Evolutionary conservation across 73 alveolate species (phyloP), one percentile per base, ranked within the genome.

Genomic region (Paramecium primaurelia): DNA sequence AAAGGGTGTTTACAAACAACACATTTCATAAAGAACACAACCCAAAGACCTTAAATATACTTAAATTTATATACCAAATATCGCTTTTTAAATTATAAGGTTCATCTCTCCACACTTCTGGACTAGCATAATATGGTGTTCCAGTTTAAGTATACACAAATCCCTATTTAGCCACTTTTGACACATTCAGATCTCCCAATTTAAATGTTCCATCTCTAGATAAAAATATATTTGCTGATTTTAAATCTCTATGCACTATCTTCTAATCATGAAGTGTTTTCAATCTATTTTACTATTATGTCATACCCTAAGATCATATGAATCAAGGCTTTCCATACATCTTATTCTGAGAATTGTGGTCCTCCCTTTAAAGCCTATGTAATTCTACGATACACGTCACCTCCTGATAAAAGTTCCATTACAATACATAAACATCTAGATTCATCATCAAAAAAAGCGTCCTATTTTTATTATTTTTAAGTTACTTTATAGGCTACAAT

Each of bases 371-470:
- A 4, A 11, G 96, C 94, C 47, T 92, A 92, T 22, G 91, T 93
- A 54, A 98, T 97, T 94, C 96, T 94, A 77, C 93, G 94, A 58
- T 92, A 92, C 77, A 98, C 97, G 86, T 98, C 99, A 1, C 99
- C 99, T 40, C 96, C 96, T 71, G 97, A 97, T 71, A 98, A 98
- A 58, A 93, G 97, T 89, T 98, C 99, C 99, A 98, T 98, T 60
- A 98, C 96, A 22, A 96, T 96, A 88, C 99, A 98, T 34, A 98
- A 93, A 73, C 97, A 92, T 28, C 92, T 86, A 6, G 93, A 75
- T 22, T 64, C 40, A 37, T 93, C 96, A 60, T 93, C 96, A 22
- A 89, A 71, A 87, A 93, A 93, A 10, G 95, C 93, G 58, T 93
- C 95, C 87, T 92, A 77, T 38, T 11, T 49, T 86, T 84, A 45